A percentile compares a stretch with the other conserved stretches of the same genome.
Evolutionary conservation across 2,329 filamentous ascomycete genomes (phyloP).

Genomic region (Mollisia scopiformis): DNA sequence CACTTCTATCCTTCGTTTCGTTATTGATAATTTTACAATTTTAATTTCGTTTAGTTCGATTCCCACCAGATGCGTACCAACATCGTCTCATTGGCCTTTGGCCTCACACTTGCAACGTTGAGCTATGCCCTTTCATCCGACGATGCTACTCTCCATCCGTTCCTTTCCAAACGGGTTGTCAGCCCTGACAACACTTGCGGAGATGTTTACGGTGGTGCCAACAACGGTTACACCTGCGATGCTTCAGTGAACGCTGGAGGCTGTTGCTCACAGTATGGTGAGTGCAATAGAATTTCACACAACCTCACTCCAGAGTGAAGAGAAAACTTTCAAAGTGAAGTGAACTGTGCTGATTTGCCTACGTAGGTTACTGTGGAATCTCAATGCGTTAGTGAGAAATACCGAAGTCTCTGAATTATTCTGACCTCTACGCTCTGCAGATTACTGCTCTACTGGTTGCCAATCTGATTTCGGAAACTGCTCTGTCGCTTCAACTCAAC

Average conservation of each 20-base stretch:
- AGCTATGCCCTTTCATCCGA: neutral
- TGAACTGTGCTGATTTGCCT: no score
- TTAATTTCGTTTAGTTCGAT: neutral
- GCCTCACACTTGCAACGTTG: neutral
- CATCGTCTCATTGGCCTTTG: neutral
- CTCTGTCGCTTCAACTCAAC: neutral
- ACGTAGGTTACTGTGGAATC: neutral
- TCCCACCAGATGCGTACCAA: neutral
- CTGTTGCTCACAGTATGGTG: neutral
- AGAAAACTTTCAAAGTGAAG: no score
- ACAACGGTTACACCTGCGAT: conserved; percentile 5
- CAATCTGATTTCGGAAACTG: neutral
- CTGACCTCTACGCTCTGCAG: neutral
- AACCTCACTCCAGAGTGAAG: no score
- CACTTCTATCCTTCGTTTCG: neutral
- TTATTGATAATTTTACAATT: no score
- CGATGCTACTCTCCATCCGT: neutral
- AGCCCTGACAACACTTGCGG: conserved; percentile 5
- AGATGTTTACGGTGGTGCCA: neutral
- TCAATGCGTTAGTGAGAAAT: neutral
- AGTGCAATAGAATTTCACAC: no score
- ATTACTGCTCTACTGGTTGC: neutral
- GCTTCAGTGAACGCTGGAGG: neutral
- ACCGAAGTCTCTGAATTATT: neutral
- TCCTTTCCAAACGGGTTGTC: conserved; percentile 1